Conservation (phyloP, 2,329 filamentous ascomycete genomes). For the Trichoderma lentiforme region DNA sequence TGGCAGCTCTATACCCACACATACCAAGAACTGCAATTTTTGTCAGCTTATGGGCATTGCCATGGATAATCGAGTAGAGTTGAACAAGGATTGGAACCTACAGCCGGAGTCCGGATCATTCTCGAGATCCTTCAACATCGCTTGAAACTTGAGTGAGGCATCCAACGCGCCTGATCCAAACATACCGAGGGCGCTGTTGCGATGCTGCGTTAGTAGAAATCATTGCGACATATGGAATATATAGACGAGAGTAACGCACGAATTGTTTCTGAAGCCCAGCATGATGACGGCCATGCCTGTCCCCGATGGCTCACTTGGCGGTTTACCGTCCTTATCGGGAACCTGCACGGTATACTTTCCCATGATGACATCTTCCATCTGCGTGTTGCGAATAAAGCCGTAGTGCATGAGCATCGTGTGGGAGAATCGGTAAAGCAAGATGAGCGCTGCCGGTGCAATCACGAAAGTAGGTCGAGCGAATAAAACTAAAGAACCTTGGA, state of each 20-base stretch:
- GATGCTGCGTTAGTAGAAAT: neutral
- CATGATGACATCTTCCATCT: constrained; percentile 9
- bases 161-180: constrained; percentile 2
- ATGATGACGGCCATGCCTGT: constrained; percentile 1
- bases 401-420: constrained; percentile 6
- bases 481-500: neutral
- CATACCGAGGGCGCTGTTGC: constrained; percentile 3
- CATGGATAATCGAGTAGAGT: too few species aligned
- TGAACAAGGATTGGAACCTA: neutral
- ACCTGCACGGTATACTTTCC: constrained; percentile 9
- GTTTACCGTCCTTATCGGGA: neutral
- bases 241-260: neutral
- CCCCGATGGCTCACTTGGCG: neutral
- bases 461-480: constrained; percentile 4
- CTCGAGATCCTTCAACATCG: neutral
- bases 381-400: constrained; percentile 6
- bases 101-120: neutral
- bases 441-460: neutral
- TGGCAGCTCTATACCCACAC: neutral
- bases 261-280: constrained; percentile 1
- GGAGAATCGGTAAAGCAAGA: neutral
- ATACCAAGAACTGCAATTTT: neutral
- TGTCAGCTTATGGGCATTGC: neutral
- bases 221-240: neutral
- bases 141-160: neutral